Conservation (phyloP, 2,329 filamentous ascomycete genomes). For the Trichoderma atroviride region DNA sequence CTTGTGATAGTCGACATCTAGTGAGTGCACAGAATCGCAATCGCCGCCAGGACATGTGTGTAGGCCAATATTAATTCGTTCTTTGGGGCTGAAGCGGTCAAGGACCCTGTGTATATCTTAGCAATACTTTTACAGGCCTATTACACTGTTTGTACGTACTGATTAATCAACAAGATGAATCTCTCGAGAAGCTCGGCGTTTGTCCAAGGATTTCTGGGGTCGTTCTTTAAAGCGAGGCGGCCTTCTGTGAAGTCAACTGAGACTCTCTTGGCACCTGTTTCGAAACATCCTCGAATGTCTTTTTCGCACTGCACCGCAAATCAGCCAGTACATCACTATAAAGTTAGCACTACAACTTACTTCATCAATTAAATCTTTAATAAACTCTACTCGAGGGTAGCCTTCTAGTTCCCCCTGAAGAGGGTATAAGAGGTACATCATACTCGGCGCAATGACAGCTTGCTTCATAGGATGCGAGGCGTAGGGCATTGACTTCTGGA, state of each 20-base stretch:
- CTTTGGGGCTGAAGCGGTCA: slow-evolving; percentile 21
- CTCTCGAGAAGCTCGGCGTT: slow-evolving; percentile 20
- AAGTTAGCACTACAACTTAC: neutral
- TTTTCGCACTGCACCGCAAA: slow-evolving; percentile 19
- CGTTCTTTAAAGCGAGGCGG: slow-evolving; percentile 24
- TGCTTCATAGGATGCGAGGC: slow-evolving; percentile 25
- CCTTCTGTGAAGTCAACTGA: slow-evolving; percentile 30
- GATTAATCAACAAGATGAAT: slow-evolving; percentile 26
- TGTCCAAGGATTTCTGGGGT: slow-evolving; percentile 22
- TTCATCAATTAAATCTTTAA: slow-evolving; percentile 24
- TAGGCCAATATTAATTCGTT: slow-evolving; percentile 27
- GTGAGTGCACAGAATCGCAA: slow-evolving; percentile 26
- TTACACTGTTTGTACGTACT: neutral
- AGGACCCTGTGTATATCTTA: slow-evolving; percentile 12
- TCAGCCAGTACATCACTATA: neutral
- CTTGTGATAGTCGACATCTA: slow-evolving; percentile 24
- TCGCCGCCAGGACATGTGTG: slow-evolving; percentile 29
- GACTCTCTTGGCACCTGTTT: slow-evolving; percentile 25
- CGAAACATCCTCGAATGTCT: slow-evolving; percentile 28
- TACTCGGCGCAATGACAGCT: slow-evolving; percentile 26
- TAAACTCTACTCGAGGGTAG: slow-evolving; percentile 22
- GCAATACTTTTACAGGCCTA: neutral
- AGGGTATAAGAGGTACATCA: slow-evolving; percentile 27
- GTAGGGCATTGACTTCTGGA: slow-evolving; percentile 22
- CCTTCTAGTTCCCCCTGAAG: slow-evolving; percentile 24